Evolutionary conservation across 73 alveolate genomes (phyloP).

Genomic region (Paramecium sexaurelia): DNA sequence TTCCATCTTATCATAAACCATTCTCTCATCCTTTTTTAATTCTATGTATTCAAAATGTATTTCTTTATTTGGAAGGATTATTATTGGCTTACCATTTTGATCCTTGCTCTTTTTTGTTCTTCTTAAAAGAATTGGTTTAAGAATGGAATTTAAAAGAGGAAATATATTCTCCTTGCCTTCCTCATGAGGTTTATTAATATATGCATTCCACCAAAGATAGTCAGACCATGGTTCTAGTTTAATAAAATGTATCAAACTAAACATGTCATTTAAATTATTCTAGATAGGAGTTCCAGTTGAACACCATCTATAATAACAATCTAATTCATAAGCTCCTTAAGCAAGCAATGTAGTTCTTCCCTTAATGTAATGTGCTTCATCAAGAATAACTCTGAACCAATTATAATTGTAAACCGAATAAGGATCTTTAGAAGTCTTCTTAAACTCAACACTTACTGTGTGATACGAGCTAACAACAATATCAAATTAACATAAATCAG

Average conservation of each 20-base stretch:
- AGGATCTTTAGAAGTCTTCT: constrained; percentile 24
- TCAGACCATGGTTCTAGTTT: constrained; percentile 75
- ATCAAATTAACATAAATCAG: constrained; percentile 55
- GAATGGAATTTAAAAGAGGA: constrained; percentile 43
- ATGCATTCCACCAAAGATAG: constrained; percentile 73
- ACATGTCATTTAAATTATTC: constrained; percentile 68
- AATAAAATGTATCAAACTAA: constrained; percentile 65
- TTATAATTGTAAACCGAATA: constrained; percentile 21
- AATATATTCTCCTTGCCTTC: constrained; percentile 63
- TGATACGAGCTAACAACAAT: constrained; percentile 73
- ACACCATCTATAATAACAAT: constrained; percentile 74
- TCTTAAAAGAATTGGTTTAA: constrained; percentile 71
- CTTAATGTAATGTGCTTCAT: constrained; percentile 69
- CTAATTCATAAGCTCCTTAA: constrained; percentile 62
- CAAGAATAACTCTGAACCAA: constrained; percentile 69
- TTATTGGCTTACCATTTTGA: constrained; percentile 59
- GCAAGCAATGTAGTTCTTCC: constrained; percentile 68
- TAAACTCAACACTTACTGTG: constrained; percentile 63
- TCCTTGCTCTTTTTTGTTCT: constrained; percentile 69
- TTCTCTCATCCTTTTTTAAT: constrained; percentile 56
- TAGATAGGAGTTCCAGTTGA: constrained; percentile 76
- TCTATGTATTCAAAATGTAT: not conserved
- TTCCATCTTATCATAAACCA: constrained; percentile 59
- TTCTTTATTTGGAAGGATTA: constrained; percentile 64
- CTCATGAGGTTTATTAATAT: constrained; percentile 68